These are phyloP conservation scores for Colletotrichum sp. DNA, from an alignment of 2,329 filamentous ascomycete species.

Conservation along the genomic window DNA sequence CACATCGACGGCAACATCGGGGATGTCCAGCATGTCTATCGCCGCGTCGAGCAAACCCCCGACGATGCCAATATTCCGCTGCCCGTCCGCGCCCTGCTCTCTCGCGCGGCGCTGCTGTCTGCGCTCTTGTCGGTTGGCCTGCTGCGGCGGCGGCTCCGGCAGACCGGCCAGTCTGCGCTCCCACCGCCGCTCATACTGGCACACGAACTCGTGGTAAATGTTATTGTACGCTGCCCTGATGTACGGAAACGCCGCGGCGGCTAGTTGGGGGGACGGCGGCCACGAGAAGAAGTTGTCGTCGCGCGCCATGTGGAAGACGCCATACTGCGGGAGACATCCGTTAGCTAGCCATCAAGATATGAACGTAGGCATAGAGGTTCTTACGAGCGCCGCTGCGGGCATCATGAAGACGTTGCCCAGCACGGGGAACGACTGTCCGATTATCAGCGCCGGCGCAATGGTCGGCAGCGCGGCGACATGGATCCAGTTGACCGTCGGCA, in stretches of 20 bases:
- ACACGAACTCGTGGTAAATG: conserved; percentile 51
- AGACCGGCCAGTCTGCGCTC: conserved; percentile 51
- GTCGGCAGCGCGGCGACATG: conserved; percentile 37
- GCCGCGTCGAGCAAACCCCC: conserved; percentile 26
- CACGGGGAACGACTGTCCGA: conserved; percentile 48
- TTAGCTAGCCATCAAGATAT: neutral
- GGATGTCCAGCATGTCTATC: conserved; percentile 23
- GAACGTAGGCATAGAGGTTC: conserved; percentile 13
- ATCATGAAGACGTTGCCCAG: conserved; percentile 46
- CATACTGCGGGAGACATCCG: conserved; percentile 42
- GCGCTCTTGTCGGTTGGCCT: neutral
- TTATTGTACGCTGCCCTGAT: conserved; percentile 49
- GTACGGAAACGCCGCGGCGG: conserved; percentile 54
- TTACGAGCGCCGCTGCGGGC: conserved; percentile 46
- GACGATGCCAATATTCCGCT: conserved; percentile 21
- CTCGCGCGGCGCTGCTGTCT: neutral
- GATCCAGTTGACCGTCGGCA: conserved; percentile 19
- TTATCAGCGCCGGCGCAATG: conserved; percentile 50
- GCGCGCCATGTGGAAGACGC: conserved; percentile 48
- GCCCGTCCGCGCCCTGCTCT: conserved; percentile 10
- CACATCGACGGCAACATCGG: conserved; percentile 28
- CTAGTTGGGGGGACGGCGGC: conserved; percentile 59
- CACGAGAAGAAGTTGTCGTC: conserved; percentile 52
- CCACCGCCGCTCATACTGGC: conserved; percentile 51
- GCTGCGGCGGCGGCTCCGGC: conserved; percentile 19